Base-by-base conservation (phyloP, 1,284 basidiomycete genomes). In the Austroboletus novae-zelandiae region DNA sequence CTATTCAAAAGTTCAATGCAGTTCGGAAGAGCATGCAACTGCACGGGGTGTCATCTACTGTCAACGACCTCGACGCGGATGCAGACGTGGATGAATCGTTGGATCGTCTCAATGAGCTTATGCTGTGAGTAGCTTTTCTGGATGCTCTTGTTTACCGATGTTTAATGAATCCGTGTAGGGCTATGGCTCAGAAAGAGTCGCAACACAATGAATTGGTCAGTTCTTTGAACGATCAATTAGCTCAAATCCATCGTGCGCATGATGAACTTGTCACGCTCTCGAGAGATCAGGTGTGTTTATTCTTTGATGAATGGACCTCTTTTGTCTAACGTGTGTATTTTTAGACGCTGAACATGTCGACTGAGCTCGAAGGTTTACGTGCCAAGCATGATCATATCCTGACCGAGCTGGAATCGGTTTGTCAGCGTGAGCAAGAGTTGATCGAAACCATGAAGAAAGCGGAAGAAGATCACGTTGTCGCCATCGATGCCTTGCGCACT, bases 121-220 rank as follows among this genome's bases (percentile, higher is more conserved):
- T 94, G 91, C 73, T 86, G 90, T 92, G 60, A 59, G 86, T 69
- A 13, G 56, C 29, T 39, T 56, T 47, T 42, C 40, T 53, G 13
- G 11, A 11, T 45, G 50, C 17, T 40, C 50, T 43, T 45, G 29
- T 46, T 41, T n/a, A 53, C 41, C 37, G 17, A 53, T 43, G 48
- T 51, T 43, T 5, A 50, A 20, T 32, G 27, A 41, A 30, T 55
- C 39, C 37, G 34, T 48, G 45, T 51, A 92, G 91, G 52, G 91
- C 94, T 1, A 96, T 97, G 94, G 93, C 93, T 3, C 88, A 92
- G 72, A 96, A 96, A 67, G 93, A 97, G 68, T 89, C 89, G 2
- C 75, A 81, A 43, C 92, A 96, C 67, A 81, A 82, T 20, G 90
- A 94, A 61, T 64, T 77, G 25, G 84, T 94, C 14, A 83, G 90